These are phyloP conservation scores for Phytophthora tentaculata DNA, from an alignment of 352 stramenopile genomes.

Conservation along the genomic window DNA sequence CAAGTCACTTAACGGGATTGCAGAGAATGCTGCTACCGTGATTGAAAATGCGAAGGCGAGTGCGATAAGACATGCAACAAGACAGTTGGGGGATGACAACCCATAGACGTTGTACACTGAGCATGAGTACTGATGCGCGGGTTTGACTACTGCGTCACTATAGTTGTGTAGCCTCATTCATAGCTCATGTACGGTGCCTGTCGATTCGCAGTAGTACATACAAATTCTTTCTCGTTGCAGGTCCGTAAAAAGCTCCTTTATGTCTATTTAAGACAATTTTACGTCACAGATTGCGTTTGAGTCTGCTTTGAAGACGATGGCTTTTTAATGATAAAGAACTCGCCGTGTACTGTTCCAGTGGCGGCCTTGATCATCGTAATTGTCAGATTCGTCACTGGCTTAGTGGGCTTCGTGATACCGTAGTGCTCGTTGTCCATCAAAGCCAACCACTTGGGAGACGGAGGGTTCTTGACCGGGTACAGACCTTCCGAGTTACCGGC, in stretches of 20 bases:
- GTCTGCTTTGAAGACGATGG: neutral
- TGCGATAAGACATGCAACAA: no score
- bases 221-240: no score
- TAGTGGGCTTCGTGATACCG: constrained; percentile 44
- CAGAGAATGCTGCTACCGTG: no score
- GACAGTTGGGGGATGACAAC: no score
- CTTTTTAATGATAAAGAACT: constrained; percentile 52
- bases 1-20: no score
- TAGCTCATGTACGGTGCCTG: neutral
- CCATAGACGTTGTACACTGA: no score
- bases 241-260: neutral
- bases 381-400: constrained; percentile 38
- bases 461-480: constrained; percentile 32
- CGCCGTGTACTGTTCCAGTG: constrained; percentile 33
- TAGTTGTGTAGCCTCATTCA: no score
- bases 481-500: constrained; percentile 47
- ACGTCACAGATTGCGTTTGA: constrained; percentile 9
- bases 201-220: no score
- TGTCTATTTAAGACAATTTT: constrained; percentile 6
- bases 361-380: constrained; percentile 40
- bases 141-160: no score
- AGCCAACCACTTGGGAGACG: constrained; percentile 38
- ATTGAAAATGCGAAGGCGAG: no score
- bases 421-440: constrained; percentile 44
- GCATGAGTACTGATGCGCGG: no score